A percentile compares a stretch with the other conserved stretches of the same genome.
Evolutionary conservation across 805 yeast species (phyloP).

Genomic region (Phaffomyces opuntiae): DNA sequence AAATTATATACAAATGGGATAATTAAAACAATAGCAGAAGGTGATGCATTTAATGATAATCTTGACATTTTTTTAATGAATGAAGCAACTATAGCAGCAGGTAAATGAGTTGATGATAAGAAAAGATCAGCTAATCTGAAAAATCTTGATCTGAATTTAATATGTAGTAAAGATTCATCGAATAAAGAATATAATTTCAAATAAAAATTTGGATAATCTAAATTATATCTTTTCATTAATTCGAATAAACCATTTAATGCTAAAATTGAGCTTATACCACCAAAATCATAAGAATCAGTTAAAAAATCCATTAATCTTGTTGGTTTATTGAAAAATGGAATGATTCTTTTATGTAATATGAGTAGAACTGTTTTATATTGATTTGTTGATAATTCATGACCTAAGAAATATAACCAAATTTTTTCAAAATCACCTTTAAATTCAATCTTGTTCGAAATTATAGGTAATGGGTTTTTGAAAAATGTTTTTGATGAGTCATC

Average conservation of each 20-base stretch:
- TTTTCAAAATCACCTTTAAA: constrained; percentile 66
- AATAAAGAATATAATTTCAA: constrained; percentile 73
- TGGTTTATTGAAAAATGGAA: constrained; percentile 76
- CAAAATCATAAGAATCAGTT: constrained; percentile 71
- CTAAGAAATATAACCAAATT: constrained; percentile 54
- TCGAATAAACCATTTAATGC: constrained; percentile 85
- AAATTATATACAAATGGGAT: constrained; percentile 90
- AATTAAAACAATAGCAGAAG: constrained; percentile 79
- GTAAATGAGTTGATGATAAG: constrained; percentile 78
- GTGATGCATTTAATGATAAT: constrained; percentile 69
- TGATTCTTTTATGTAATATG: constrained; percentile 74
- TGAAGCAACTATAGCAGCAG: constrained; percentile 78
- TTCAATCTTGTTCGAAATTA: constrained; percentile 30
- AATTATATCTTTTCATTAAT: constrained; percentile 70
- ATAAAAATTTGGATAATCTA: constrained; percentile 90
- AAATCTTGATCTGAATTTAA: constrained; percentile 78
- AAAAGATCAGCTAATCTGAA: constrained; percentile 82
- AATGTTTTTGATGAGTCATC: constrained; percentile 31
- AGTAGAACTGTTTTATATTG: constrained; percentile 68
- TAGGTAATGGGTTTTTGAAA: constrained; percentile 41
- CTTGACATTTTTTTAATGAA: constrained; percentile 80
- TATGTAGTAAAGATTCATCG: constrained; percentile 68
- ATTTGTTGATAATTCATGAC: constrained; percentile 33
- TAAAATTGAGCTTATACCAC: constrained; percentile 60
- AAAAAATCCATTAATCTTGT: constrained; percentile 87